Percentiles rank a stretch among this genome's conserved stretches.
Conservation (phyloP, 805 yeast species). For the Blastobotrys mokoenaii region DNA sequence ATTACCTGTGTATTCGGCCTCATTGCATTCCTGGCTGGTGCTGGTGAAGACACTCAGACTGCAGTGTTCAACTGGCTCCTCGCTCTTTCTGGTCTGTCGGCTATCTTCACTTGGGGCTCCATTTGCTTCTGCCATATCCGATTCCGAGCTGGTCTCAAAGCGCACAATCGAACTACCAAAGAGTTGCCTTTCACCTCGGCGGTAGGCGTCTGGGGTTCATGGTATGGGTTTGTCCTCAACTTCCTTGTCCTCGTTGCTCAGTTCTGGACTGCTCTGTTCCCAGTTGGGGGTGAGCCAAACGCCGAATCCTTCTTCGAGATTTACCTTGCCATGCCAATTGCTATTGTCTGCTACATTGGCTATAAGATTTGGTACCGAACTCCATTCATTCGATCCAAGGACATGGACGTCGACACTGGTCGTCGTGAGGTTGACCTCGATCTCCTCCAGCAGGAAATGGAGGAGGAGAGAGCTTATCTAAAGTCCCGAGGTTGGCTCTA, state of each 20-base stretch:
- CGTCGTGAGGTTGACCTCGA: constrained; percentile 54
- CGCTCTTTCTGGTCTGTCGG: constrained; percentile 68
- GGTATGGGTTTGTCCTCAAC: constrained; percentile 51
- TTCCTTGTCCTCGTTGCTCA: constrained; percentile 59
- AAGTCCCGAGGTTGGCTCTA: constrained; percentile 38
- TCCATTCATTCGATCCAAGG: constrained; percentile 36
- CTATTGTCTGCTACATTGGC: constrained; percentile 34
- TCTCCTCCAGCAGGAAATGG: constrained; percentile 45
- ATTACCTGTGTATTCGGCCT: constrained; percentile 39
- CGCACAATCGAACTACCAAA: constrained; percentile 58
- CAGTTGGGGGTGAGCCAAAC: constrained; percentile 37
- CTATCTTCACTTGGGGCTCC: constrained; percentile 75
- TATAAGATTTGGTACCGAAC: constrained; percentile 38
- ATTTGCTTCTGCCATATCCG: constrained; percentile 61
- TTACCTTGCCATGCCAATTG: constrained; percentile 43
- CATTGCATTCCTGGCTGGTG: constrained; percentile 50
- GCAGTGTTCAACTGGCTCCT: constrained; percentile 66
- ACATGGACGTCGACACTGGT: constrained; percentile 57
- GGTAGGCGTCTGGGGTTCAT: constrained; percentile 61
- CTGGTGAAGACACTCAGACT: constrained; percentile 36
- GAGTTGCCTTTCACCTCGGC: constrained; percentile 64
- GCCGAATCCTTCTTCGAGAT: constrained; percentile 38
- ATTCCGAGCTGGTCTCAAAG: constrained; percentile 52
- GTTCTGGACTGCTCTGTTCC: constrained; percentile 77
- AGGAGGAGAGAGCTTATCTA: constrained; percentile 46